phyloP scores from a whole-genome alignment of 257 asterid genomes.

The Ophiorrhiza pumila region DNA sequence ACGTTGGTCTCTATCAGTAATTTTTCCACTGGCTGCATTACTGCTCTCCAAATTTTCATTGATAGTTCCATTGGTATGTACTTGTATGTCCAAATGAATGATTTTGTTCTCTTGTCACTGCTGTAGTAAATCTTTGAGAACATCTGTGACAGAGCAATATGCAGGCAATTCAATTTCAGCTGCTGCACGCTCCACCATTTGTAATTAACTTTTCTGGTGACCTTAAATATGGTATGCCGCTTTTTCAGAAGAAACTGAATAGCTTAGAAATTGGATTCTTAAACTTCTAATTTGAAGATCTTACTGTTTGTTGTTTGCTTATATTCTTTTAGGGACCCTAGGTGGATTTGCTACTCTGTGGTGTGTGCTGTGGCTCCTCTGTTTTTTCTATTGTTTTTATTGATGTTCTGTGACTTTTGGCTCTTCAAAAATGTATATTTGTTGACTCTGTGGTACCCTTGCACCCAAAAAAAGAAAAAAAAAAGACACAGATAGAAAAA shows the following conservation, averaged over 20 bases:
- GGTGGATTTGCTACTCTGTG: not conserved
- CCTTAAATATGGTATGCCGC: slow-evolving; percentile 71
- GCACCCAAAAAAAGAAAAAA: no score
- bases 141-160: slow-evolving; percentile 54
- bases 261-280: not conserved
- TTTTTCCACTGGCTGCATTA: slow-evolving; percentile 55
- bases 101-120: slow-evolving; percentile 12
- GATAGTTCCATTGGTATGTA: slow-evolving; percentile 79
- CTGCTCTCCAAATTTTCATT: slow-evolving; percentile 80
- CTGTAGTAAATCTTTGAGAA: slow-evolving; percentile 6
- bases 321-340: not conserved
- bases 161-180: slow-evolving; percentile 82
- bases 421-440: not conserved
- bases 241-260: not conserved
- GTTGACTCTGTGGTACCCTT: not conserved
- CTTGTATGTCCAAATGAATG: slow-evolving; percentile 16
- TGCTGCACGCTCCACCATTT: slow-evolving; percentile 78
- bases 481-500: not conserved
- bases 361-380: not conserved
- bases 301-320: not conserved
- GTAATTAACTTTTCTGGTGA: slow-evolving; percentile 75
- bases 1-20: slow-evolving; percentile 63
- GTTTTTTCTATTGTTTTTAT: no score
- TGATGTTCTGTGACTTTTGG: not conserved
- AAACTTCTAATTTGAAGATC: not conserved